Conservation (phyloP, 1,284 basidiomycete species). For the Inonotus obliquus region DNA sequence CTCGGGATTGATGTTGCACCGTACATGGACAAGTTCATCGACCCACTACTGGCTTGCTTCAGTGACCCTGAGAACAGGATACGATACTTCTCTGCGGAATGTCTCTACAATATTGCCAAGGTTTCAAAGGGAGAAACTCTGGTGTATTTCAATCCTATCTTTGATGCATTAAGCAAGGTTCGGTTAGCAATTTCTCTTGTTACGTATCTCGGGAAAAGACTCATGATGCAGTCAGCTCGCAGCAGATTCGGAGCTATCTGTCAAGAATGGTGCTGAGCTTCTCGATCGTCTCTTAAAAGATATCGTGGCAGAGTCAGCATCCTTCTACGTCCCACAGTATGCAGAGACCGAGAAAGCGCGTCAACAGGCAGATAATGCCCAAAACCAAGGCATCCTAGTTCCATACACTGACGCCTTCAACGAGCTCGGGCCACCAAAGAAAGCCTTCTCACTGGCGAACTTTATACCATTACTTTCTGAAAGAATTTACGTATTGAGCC, state of each 20-base stretch:
- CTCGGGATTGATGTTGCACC: slow-evolving; percentile 90
- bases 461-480: slow-evolving; percentile 95
- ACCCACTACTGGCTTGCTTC: slow-evolving; percentile 90
- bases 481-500: slow-evolving; percentile 91
- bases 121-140: slow-evolving; percentile 97
- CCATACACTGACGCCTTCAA: slow-evolving; percentile 49
- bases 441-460: slow-evolving; percentile 89
- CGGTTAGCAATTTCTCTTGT: slow-evolving; percentile 23
- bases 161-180: slow-evolving; percentile 95
- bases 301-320: slow-evolving; percentile 95
- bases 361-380: slow-evolving; percentile 38
- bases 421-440: slow-evolving; percentile 46
- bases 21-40: slow-evolving; percentile 91
- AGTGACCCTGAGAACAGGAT: slow-evolving; percentile 93
- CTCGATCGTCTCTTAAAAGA: slow-evolving; percentile 96
- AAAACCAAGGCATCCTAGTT: slow-evolving; percentile 54
- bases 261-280: slow-evolving; percentile 99
- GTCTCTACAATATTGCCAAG: slow-evolving; percentile 97
- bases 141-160: slow-evolving; percentile 97
- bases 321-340: slow-evolving; percentile 90
- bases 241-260: slow-evolving; percentile 93
- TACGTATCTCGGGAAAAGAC: slow-evolving; percentile 11
- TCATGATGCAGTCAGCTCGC: slow-evolving; percentile 61
- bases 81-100: slow-evolving; percentile 96
- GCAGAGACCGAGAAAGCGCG: slow-evolving; percentile 71